Base-by-base conservation (phyloP, 352 stramenopile species). In the Globisporangium paroecandrum region DNA sequence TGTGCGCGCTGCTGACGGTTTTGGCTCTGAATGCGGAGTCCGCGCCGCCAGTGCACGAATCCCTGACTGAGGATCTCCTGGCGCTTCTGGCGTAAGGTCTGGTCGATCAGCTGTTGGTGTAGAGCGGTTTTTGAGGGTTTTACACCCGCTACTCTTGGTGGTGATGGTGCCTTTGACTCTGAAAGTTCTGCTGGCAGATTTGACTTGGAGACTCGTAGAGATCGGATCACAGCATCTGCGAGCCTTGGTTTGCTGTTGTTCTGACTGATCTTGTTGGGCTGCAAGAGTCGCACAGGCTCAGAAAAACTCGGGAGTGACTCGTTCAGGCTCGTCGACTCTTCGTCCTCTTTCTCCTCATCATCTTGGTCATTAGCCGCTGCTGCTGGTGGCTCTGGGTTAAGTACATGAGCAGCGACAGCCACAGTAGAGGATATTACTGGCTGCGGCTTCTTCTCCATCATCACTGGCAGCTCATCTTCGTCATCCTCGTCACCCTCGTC, bases 61-160 rank as follows among this genome's bases (percentile, higher is more conserved):
- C 59, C 65, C 51, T 81, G 68, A n/a, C 49, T 69, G 8, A 83
- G 29, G 13, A 79, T 67, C 24, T 89, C 74, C 22, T 77, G 83
- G 4, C 71, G 70, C 49, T 82, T 80, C 5, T 70, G 65, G 10
- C 56, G 74, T 24, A 91, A 75, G 18, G 62, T 83, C 38, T 87
- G 75, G 49, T 84, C 73, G 58, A 91, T 90, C 9, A 89, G 71
- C 61, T 90, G 79, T 29, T 88, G 73, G 12, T 93, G 85, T 8
- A 89, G 57, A 12, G 64, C 63, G 7, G 71, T 84, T 58, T 75
- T 75, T 24, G 38, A 1, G 58, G 46, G 6, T 69, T 29, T 36
- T 59, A 25, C 20, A 9, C 7, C 2, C 53, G 53, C 12, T 2
- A 5, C n/a, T 58, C 2, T 32, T 59, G 25, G 24, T 36, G 12